Evolutionary conservation across 176 grass and related monocot genomes (phyloP), one percentile per base, ranked within the genome.

Genomic region (Metroxylon sagu): DNA sequence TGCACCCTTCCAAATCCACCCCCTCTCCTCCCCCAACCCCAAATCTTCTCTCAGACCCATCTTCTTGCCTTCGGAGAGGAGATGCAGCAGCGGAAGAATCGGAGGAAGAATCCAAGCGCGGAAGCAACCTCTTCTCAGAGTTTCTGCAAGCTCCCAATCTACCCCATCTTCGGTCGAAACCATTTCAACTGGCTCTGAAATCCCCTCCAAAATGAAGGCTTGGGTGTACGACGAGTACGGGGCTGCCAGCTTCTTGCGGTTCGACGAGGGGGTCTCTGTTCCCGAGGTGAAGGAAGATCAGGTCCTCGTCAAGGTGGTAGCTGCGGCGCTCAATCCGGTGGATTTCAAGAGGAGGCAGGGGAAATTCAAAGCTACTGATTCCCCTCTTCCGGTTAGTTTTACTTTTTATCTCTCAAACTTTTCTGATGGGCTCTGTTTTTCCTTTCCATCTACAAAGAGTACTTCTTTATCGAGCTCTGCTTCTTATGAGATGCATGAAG

Each of bases 291-390:
- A 29, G 54, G 87, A 85, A 3, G 84, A 91, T 26, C 87, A 97
- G 66, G 92, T 97, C 71, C 79, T 91, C 16, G 84, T 97, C 26
- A 80, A 35, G 78, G 90, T 95, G 5, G 70, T 58, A 1, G 86
- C 85, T 10, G 90, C 86, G 8, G 82, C 87, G 50, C 75, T 98
- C 59, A 98, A 98, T 66, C 87, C 93, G 1, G 87, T 98, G 12
- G 87, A 98, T 59, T 75, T 74, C 61, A 92, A 98, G 73, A 80
- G 93, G 18, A 80, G 87, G 3, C 73, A 75, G 26, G 87, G 93
- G 61, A 98, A 89, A 69, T 98, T 98, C 71, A 80, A 89, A 75
- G 79, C 93, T 70, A 89, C 87, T 6, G 93, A 98, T 66, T 92
- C 87, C 1, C 79, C 81, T 10, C 70, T 98, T 56, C 93, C 87